Evolutionary conservation across 495 filamentous ascomycete genomes (phyloP).

Genomic region (Ramalina intermedia): DNA sequence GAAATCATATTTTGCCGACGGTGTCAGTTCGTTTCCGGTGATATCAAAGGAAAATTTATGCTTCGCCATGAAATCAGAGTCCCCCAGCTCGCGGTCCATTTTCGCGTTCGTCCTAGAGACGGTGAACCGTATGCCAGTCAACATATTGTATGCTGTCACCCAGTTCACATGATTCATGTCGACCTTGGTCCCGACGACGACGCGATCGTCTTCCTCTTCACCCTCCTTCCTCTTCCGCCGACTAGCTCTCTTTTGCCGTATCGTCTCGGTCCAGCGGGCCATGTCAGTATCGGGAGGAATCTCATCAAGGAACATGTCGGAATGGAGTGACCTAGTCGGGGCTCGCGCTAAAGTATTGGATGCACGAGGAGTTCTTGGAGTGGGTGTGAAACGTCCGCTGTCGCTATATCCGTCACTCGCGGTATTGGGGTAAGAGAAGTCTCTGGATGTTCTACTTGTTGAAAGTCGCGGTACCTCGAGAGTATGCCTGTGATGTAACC

Average conservation of each 20-base stretch:
- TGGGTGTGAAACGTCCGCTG: slow-evolving; percentile 78
- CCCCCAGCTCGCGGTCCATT: slow-evolving; percentile 73
- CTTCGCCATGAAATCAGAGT: slow-evolving; percentile 78
- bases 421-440: slow-evolving; percentile 32
- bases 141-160: slow-evolving; percentile 98
- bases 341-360: slow-evolving; percentile 70
- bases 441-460: slow-evolving; percentile 39
- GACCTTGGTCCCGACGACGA: slow-evolving; percentile 90
- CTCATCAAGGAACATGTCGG: slow-evolving; percentile 71
- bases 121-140: slow-evolving; percentile 93
- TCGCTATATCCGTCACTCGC: slow-evolving; percentile 50
- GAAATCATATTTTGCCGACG: slow-evolving; percentile 98
- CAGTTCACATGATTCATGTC: slow-evolving; percentile 96
- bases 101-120: slow-evolving; percentile 97
- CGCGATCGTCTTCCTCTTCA: slow-evolving; percentile 83
- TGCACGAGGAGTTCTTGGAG: slow-evolving; percentile 50
- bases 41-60: slow-evolving; percentile 99
- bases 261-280: slow-evolving; percentile 79
- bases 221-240: slow-evolving; percentile 68
- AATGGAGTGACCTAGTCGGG: slow-evolving; percentile 70
- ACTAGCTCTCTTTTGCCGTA: slow-evolving; percentile 77
- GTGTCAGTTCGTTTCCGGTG: slow-evolving; percentile 92
- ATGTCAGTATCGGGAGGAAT: slow-evolving; percentile 79
- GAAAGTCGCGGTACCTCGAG: slow-evolving; percentile 61
- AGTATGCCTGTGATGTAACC: slow-evolving; percentile 72